A percentile compares a stretch with the other conserved stretches of the same genome.
Conservation (phyloP, 805 yeast species). For the Saturnispora mendoncae region DNA sequence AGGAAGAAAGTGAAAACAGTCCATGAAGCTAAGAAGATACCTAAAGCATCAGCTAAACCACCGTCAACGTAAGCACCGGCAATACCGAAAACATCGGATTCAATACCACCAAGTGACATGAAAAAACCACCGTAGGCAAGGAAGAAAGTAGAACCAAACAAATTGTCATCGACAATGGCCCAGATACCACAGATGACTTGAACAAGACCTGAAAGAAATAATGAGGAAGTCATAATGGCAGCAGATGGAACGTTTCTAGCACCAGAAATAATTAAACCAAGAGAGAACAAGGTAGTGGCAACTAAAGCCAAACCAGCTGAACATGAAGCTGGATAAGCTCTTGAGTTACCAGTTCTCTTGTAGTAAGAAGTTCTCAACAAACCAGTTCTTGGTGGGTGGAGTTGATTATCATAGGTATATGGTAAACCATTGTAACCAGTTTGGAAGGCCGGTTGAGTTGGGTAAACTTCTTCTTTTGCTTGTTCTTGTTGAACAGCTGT, state of each 20-base stretch:
- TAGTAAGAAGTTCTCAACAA: constrained; percentile 36
- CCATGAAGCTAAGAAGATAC: constrained; percentile 40
- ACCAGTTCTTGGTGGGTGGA: constrained; percentile 34
- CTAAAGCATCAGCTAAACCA: constrained; percentile 34
- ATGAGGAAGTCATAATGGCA: constrained; percentile 35
- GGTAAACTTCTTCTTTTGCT: constrained; percentile 14
- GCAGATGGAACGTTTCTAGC: constrained; percentile 37
- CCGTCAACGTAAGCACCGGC: constrained; percentile 30
- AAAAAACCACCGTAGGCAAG: constrained; percentile 42
- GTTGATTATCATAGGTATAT: constrained; percentile 18
- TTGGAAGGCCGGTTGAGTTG: constrained; percentile 8
- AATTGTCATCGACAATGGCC: constrained; percentile 40
- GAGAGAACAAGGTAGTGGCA: constrained; percentile 39
- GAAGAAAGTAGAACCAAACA: constrained; percentile 40
- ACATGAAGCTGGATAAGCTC: constrained; percentile 41
- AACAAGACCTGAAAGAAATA: constrained; percentile 41
- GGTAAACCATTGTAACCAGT: constrained; percentile 11
- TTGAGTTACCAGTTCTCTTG: constrained; percentile 31
- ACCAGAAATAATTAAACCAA: constrained; percentile 36
- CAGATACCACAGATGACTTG: constrained; percentile 43
- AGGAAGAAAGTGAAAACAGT: constrained; percentile 37
- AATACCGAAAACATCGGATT: constrained; percentile 36
- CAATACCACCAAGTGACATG: constrained; percentile 36
- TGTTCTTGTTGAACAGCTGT: constrained; percentile 19
- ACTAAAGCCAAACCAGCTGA: constrained; percentile 41